Evolutionary conservation across 2,329 filamentous ascomycete genomes (phyloP).

Genomic region (Arthrobotrys conoides): DNA sequence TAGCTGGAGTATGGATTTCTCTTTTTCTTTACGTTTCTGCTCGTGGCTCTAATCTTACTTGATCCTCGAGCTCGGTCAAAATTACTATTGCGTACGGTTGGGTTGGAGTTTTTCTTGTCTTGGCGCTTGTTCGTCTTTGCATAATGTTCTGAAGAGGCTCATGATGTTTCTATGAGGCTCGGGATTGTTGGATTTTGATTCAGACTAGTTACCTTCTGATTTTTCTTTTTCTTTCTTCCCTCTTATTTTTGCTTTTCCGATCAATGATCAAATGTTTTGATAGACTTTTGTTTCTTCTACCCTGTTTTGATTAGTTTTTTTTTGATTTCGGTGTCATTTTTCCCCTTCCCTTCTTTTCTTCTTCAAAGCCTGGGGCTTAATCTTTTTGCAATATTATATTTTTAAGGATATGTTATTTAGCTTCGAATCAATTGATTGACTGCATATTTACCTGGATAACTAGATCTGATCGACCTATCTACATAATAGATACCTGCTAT

Average conservation of each 20-base stretch:
- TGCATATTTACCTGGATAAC: too few relatives aligned
- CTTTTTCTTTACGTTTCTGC: too few relatives aligned
- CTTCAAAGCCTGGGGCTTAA: constrained; percentile 1
- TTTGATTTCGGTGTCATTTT: not conserved
- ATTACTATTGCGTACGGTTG: not conserved
- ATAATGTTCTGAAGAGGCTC: constrained; percentile 11
- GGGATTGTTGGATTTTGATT: constrained; percentile 2
- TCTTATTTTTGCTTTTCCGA: not conserved
- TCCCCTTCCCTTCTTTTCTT: not conserved
- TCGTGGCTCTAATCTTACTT: not conserved
- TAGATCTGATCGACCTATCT: too few relatives aligned
- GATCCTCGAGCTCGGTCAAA: not conserved
- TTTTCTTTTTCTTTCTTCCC: not conserved
- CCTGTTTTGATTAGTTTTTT: not conserved
- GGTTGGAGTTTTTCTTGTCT: not conserved
- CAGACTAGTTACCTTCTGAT: not conserved
- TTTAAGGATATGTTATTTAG: not conserved
- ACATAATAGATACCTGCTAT: too few relatives aligned
- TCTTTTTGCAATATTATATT: not conserved
- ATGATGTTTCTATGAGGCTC: not conserved
- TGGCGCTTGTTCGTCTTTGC: constrained; percentile 9
- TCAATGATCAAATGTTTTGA: not conserved
- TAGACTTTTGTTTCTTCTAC: constrained; percentile 11
- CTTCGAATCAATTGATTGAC: not conserved
- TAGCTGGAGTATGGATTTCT: not conserved